Evolutionary conservation across 768 basidiomycete species (phyloP).

Genomic region (Tulasnella sp.): DNA sequence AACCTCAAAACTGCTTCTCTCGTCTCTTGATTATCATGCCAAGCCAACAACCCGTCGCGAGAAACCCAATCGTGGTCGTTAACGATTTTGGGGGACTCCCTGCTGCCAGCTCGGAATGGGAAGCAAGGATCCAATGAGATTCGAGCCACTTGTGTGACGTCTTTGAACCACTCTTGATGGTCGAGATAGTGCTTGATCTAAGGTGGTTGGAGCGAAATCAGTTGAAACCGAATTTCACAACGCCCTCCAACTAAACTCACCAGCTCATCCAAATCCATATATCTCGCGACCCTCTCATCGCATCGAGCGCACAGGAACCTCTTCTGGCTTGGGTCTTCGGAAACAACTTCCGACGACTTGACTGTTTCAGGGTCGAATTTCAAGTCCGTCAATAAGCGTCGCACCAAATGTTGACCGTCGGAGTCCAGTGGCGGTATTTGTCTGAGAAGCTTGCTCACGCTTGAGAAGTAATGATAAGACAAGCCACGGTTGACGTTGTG

Average conservation of each 20-base stretch:
- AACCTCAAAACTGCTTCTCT: not conserved
- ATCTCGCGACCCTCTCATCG: not conserved
- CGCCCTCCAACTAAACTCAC: not conserved
- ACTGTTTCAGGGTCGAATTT: not conserved
- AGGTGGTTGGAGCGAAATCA: not conserved
- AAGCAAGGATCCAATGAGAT: not conserved
- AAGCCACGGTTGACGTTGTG: not conserved
- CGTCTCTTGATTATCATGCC: not conserved
- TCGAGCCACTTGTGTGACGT: not conserved
- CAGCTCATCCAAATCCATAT: not conserved
- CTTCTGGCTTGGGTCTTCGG: not conserved
- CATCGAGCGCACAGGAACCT: not conserved
- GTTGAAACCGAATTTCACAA: not conserved
- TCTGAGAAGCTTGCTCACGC: not conserved
- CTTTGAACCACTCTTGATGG: not conserved
- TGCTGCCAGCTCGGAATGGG: not conserved
- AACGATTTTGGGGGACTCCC: not conserved
- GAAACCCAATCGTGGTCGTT: not conserved
- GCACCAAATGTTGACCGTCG: not conserved
- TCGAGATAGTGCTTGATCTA: not conserved
- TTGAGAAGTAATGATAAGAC: not conserved
- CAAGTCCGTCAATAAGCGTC: not conserved
- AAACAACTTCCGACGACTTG: not conserved
- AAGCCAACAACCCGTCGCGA: not conserved
- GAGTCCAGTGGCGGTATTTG: not conserved